These are phyloP conservation scores for Mycena kentingensis DNA, from an alignment of 768 basidiomycete genomes.

Conservation along the genomic window DNA sequence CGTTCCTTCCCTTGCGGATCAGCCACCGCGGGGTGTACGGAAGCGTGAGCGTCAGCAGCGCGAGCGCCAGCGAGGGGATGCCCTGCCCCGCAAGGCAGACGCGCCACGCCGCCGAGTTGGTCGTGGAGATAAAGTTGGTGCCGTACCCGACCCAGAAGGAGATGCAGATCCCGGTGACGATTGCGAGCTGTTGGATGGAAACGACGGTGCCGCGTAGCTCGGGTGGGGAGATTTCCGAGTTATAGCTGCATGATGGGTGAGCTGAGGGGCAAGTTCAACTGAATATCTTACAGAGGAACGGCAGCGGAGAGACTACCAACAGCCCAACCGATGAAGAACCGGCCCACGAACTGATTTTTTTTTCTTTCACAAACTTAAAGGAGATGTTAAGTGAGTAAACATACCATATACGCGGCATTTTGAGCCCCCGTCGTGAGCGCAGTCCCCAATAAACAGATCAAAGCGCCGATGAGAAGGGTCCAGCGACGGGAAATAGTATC, in stretches of 20 bases:
- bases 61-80: constrained; percentile 37
- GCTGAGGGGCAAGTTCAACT: constrained; percentile 24
- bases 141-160: constrained; percentile 25
- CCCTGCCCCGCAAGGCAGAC: constrained; percentile 40
- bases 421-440: constrained; percentile 24
- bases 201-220: constrained; percentile 40
- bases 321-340: constrained; percentile 60
- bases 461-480: constrained; percentile 21
- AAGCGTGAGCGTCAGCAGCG: constrained; percentile 31
- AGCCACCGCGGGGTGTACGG: constrained; percentile 49
- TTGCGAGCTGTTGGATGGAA: constrained; percentile 37
- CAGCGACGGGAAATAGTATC: constrained; percentile 25
- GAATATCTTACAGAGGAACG: constrained; percentile 26
- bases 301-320: constrained; percentile 53
- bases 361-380: too few relatives aligned
- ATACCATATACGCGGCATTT: constrained; percentile 22
- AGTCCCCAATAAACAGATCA: constrained; percentile 23
- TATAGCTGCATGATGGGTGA: constrained; percentile 31
- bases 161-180: constrained; percentile 35
- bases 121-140: constrained; percentile 25
- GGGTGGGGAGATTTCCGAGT: constrained; percentile 42
- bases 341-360: constrained; percentile 40
- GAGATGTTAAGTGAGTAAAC: not conserved
- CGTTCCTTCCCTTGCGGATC: constrained; percentile 37
- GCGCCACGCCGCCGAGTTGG: constrained; percentile 30